These are phyloP conservation scores for Coniochaeta sp. DNA, from an alignment of 2,329 filamentous ascomycete species.

Conservation along the genomic window DNA sequence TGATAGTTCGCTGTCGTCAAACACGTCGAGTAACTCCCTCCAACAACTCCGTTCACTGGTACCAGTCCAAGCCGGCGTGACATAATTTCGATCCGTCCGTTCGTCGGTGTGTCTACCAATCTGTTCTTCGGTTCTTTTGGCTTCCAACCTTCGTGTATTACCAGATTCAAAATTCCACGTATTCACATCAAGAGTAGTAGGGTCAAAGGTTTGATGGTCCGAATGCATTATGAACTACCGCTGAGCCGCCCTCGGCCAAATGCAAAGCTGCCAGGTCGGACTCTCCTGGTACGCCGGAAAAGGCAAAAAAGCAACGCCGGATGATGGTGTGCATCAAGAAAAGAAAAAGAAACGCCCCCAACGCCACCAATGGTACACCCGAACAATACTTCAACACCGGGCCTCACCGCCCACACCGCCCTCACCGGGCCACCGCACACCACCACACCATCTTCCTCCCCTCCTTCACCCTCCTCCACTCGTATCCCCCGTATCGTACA, in stretches of 20 bases:
- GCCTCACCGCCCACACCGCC: neutral
- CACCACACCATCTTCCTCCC: neutral
- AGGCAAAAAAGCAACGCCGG: neutral
- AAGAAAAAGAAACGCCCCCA: neutral
- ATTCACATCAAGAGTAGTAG: neutral
- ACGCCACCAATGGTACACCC: neutral
- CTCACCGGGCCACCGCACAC: neutral
- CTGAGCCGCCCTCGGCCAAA: neutral
- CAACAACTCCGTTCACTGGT: too few relatives aligned
- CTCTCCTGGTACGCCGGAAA: neutral
- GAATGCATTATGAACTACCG: neutral
- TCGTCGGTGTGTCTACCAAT: too few relatives aligned
- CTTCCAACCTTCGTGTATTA: too few relatives aligned
- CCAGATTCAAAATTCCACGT: too few relatives aligned
- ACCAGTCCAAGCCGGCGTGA: too few relatives aligned
- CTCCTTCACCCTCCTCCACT: neutral
- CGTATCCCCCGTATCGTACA: neutral
- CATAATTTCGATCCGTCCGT: too few relatives aligned
- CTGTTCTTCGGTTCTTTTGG: too few relatives aligned
- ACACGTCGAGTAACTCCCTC: too few relatives aligned
- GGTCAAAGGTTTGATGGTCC: neutral
- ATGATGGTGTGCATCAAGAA: neutral
- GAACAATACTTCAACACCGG: neutral
- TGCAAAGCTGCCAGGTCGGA: neutral
- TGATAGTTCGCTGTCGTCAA: too few relatives aligned